A percentile compares a stretch with the other conserved stretches of the same genome.
Conservation (phyloP, 1,139 yeast genomes). For the Pichia inconspicua region DNA sequence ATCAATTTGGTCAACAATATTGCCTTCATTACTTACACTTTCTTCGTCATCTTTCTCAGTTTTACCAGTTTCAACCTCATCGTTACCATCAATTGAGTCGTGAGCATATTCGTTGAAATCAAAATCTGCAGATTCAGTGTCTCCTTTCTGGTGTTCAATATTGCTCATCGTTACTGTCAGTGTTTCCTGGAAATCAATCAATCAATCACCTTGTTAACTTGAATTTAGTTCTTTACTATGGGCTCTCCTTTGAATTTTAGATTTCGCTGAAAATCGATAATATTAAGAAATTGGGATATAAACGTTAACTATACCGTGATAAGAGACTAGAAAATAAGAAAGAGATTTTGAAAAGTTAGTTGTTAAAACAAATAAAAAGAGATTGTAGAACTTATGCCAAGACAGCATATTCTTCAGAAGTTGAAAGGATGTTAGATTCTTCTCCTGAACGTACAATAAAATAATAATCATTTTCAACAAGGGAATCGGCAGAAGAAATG, state of each 20-base stretch:
- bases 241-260: not conserved
- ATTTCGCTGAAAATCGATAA: not conserved
- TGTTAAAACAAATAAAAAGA: not conserved
- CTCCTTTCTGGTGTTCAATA: not conserved
- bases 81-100: not conserved
- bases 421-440: constrained; percentile 1
- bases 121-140: not conserved
- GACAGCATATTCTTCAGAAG: constrained; percentile 1
- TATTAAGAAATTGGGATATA: not conserved
- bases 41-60: not conserved
- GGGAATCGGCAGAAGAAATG: constrained; percentile 2
- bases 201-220: too few species aligned
- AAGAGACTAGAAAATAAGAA: not conserved
- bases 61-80: not conserved
- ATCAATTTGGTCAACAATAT: not conserved
- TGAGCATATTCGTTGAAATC: not conserved
- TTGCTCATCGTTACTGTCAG: not conserved
- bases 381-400: not conserved
- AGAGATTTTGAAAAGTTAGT: not conserved
- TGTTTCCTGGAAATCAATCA: too few species aligned
- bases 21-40: not conserved
- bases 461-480: not conserved
- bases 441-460: constrained; percentile 1
- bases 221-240: not conserved
- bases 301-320: not conserved